These are phyloP conservation scores for Phoenix roebelenii DNA, from an alignment of 176 grass and related monocot genomes.

Conservation along the genomic window DNA sequence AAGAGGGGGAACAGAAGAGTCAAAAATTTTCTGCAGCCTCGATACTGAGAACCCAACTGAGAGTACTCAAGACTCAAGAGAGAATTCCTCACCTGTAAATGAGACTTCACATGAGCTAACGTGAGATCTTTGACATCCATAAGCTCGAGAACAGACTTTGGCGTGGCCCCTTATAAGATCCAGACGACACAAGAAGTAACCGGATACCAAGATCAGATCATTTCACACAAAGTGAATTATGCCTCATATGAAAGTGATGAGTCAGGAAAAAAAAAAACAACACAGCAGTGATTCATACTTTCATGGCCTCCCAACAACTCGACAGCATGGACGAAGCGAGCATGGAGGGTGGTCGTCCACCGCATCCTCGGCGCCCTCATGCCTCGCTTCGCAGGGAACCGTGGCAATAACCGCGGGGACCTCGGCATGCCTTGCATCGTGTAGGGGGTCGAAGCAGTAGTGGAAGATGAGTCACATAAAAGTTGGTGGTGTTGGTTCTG, in stretches of 20 bases:
- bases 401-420: conserved; percentile 38
- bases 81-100: conserved; percentile 60
- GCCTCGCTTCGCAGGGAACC: conserved; percentile 38
- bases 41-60: too few species aligned
- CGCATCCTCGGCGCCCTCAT: conserved; percentile 71
- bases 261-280: neutral
- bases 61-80: neutral
- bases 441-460: conserved; percentile 5
- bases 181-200: conserved; percentile 5
- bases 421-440: conserved; percentile 24
- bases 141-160: conserved; percentile 96
- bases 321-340: conserved; percentile 83
- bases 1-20: too few species aligned
- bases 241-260: too few species aligned
- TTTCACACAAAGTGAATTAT: too few species aligned
- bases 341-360: conserved; percentile 90
- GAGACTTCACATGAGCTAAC: conserved; percentile 94
- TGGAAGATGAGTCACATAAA: neutral
- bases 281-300: conserved; percentile 38
- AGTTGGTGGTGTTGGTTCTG: conserved; percentile 24
- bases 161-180: conserved; percentile 57
- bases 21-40: too few species aligned
- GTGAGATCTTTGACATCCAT: conserved; percentile 99
- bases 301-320: conserved; percentile 91
- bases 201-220: too few species aligned